Percentiles rank a stretch among this genome's conserved stretches.
Evolutionary conservation across 768 basidiomycete species (phyloP).

Genomic region (Trametes punicea): DNA sequence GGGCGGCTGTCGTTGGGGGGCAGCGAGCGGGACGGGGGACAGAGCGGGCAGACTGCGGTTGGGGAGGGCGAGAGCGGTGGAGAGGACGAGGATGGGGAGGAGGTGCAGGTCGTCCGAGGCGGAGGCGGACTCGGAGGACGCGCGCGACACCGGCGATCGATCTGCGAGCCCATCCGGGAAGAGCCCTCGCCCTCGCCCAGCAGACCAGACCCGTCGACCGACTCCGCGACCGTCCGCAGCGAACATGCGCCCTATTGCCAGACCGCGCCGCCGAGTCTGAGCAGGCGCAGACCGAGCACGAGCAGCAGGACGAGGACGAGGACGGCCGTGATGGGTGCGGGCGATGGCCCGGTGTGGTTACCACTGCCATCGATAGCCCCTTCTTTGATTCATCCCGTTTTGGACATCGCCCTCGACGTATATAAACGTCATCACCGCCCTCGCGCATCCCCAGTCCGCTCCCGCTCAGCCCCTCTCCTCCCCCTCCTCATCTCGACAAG

Average conservation of each 20-base stretch:
- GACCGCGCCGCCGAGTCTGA: slow-evolving; percentile 28
- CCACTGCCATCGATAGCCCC: slow-evolving; percentile 11
- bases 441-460: slow-evolving; percentile 41
- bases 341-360: too few relatives aligned
- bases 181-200: slow-evolving; percentile 38
- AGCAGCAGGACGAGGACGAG: background rate
- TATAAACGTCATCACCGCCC: slow-evolving; percentile 66
- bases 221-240: background rate
- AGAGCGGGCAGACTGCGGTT: too few relatives aligned
- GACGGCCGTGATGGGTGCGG: background rate
- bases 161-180: slow-evolving; percentile 49
- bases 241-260: slow-evolving; percentile 19
- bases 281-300: background rate
- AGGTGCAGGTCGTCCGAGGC: background rate
- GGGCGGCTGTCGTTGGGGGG: slow-evolving; percentile 18
- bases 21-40: background rate
- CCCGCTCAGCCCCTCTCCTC: slow-evolving; percentile 53
- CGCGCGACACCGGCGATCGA: slow-evolving; percentile 25
- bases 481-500: slow-evolving; percentile 52
- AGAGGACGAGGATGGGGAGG: background rate
- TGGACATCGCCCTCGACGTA: slow-evolving; percentile 32
- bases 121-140: too few relatives aligned
- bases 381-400: slow-evolving; percentile 9
- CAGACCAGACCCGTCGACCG: slow-evolving; percentile 1
- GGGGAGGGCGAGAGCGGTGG: background rate